These are phyloP conservation scores for Entomortierella chlamydospora DNA, from an alignment of 192 early-diverging fungal genomes.

Conservation along the genomic window DNA sequence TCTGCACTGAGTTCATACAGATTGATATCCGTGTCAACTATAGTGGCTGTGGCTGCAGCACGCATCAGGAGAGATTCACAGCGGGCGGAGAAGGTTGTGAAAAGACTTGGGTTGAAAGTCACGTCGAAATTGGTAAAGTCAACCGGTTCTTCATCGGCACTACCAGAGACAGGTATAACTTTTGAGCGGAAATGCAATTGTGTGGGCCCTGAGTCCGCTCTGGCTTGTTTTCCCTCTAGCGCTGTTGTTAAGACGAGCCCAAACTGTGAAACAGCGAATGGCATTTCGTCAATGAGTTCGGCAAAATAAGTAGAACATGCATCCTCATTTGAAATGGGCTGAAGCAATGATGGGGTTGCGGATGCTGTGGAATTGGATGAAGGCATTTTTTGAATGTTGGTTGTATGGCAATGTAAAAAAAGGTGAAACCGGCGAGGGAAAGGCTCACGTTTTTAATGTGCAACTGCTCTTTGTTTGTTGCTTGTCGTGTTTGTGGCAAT, in stretches of 20 bases:
- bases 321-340: slow-evolving; percentile 16
- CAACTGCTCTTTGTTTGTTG: too few relatives aligned
- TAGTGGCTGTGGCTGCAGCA: neutral
- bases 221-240: neutral
- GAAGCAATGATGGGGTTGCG: neutral
- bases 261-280: slow-evolving; percentile 17
- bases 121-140: slow-evolving; percentile 5
- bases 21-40: neutral
- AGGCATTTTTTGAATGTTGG: neutral
- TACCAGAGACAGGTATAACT: neutral
- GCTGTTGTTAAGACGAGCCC: slow-evolving; percentile 23
- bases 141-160: neutral
- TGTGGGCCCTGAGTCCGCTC: neutral
- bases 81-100: slow-evolving; percentile 1
- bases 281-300: slow-evolving; percentile 10
- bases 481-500: too few relatives aligned
- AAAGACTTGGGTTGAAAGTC: slow-evolving; percentile 20
- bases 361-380: neutral
- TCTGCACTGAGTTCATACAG: neutral
- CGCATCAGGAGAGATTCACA: slow-evolving; percentile 17
- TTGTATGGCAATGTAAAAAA: neutral
- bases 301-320: slow-evolving; percentile 11
- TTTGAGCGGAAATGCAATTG: slow-evolving; percentile 23
- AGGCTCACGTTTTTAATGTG: too few relatives aligned
- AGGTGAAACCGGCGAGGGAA: too few relatives aligned